These are phyloP conservation scores for Pulveroboletus sp. DNA, from an alignment of 768 basidiomycete species.

Conservation along the genomic window DNA sequence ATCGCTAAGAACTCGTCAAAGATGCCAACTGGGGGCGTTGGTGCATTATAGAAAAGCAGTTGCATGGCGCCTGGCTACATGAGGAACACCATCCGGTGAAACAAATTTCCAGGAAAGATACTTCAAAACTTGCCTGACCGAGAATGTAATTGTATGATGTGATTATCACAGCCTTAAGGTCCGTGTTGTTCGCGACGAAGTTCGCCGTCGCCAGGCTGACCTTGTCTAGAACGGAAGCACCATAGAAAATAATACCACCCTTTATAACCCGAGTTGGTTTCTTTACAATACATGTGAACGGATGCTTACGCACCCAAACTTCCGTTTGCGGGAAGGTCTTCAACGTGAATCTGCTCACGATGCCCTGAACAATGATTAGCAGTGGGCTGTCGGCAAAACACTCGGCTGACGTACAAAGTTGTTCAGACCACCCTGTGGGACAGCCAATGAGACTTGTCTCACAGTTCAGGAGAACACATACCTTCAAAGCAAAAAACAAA, in stretches of 20 bases:
- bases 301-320: slow-evolving; percentile 48
- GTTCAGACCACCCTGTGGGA: slow-evolving; percentile 51
- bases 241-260: slow-evolving; percentile 44
- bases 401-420: slow-evolving; percentile 39
- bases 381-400: no score
- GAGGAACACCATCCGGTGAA: no score
- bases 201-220: slow-evolving; percentile 9
- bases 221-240: slow-evolving; percentile 4
- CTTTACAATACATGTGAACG: no score
- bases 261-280: slow-evolving; percentile 12
- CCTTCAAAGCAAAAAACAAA: slow-evolving; percentile 42
- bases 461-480: slow-evolving; percentile 17
- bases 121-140: no score
- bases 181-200: slow-evolving; percentile 11
- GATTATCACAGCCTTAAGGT: slow-evolving; percentile 33
- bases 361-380: slow-evolving; percentile 35
- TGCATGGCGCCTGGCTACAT: slow-evolving; percentile 20
- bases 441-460: neutral
- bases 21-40: slow-evolving; percentile 11
- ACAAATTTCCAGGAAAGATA: no score
- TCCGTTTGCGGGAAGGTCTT: slow-evolving; percentile 48
- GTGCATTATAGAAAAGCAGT: slow-evolving; percentile 56
- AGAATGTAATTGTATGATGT: slow-evolving; percentile 38
- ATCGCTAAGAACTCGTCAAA: slow-evolving; percentile 26
- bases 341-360: slow-evolving; percentile 55